Percentiles rank a stretch among this genome's conserved stretches.
Conservation (phyloP, 352 stramenopile species). For the Vaucheria bursata region DNA sequence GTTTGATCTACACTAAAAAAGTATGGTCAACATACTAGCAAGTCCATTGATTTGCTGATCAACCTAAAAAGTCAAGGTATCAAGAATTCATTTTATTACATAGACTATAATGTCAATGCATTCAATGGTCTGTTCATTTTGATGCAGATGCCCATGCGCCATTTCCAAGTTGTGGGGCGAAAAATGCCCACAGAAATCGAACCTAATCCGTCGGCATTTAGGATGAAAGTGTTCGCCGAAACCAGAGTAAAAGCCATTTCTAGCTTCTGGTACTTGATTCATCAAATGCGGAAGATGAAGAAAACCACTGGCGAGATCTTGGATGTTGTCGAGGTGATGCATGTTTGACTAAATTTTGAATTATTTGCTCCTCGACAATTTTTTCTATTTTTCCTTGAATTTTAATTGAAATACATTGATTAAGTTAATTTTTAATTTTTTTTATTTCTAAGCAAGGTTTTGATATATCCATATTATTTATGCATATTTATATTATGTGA, state of each 20-base stretch:
- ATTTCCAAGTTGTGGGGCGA: constrained; percentile 99
- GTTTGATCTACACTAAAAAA: too few relatives aligned
- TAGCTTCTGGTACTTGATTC: constrained; percentile 99
- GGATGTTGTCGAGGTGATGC: constrained; percentile 86
- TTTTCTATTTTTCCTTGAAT: background rate
- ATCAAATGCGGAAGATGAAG: constrained; percentile 99
- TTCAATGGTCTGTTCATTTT: too few relatives aligned
- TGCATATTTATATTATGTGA: too few relatives aligned
- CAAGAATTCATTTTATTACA: too few relatives aligned
- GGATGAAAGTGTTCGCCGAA: constrained; percentile 90
- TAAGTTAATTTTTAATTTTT: background rate
- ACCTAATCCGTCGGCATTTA: constrained; percentile 94
- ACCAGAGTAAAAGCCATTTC: constrained; percentile 95
- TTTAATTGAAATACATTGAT: background rate
- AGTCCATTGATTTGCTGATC: too few relatives aligned
- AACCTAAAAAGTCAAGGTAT: too few relatives aligned
- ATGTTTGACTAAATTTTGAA: background rate
- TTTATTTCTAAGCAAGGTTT: background rate
- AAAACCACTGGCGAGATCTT: constrained; percentile 99
- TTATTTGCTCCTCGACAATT: too few relatives aligned
- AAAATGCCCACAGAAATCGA: constrained; percentile 94
- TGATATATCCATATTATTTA: too few relatives aligned
- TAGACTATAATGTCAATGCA: too few relatives aligned
- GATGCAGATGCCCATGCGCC: constrained; percentile 64
- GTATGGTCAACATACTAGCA: too few relatives aligned